A percentile compares a stretch with the other conserved stretches of the same genome.
Conservation (phyloP, 108 stramenopile species). For the Skeletonema grethae region DNA sequence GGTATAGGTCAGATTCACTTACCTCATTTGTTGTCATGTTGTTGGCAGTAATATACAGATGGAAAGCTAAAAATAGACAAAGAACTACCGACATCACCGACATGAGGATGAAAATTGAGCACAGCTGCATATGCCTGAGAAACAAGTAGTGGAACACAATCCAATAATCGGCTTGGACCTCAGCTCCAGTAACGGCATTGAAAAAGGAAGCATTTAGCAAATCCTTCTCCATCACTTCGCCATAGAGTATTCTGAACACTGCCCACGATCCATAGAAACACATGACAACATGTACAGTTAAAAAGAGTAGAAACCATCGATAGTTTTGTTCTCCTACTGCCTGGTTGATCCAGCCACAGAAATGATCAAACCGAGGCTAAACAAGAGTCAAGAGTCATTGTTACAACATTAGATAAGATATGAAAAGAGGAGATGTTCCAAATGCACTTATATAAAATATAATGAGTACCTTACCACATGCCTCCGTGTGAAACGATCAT, state of each 20-base stretch:
- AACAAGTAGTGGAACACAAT: slow-evolving; percentile 76
- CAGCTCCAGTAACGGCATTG: slow-evolving; percentile 68
- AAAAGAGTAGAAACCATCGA: slow-evolving; percentile 83
- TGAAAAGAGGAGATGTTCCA: background rate
- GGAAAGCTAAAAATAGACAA: slow-evolving; percentile 61
- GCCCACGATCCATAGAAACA: slow-evolving; percentile 75
- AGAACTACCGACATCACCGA: slow-evolving; percentile 66
- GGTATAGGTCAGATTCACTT: background rate
- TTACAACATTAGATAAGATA: too few species aligned
- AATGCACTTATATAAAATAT: too few species aligned
- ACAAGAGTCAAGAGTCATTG: background rate
- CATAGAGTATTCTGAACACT: slow-evolving; percentile 14
- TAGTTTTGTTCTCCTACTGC: slow-evolving; percentile 91
- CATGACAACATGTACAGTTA: slow-evolving; percentile 76
- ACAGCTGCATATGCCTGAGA: slow-evolving; percentile 31
- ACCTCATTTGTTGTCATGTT: slow-evolving; percentile 85
- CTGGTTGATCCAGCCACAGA: slow-evolving; percentile 88
- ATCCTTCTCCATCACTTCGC: slow-evolving; percentile 52
- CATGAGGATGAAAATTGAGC: slow-evolving; percentile 50
- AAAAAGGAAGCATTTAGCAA: slow-evolving; percentile 72
- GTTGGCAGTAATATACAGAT: slow-evolving; percentile 48
- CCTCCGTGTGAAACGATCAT: slow-evolving; percentile 68
- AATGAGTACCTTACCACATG: slow-evolving; percentile 48
- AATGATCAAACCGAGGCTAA: slow-evolving; percentile 83
- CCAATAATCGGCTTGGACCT: slow-evolving; percentile 48